These are phyloP conservation scores for Thuidium tamariscinum DNA, from an alignment of 225 moss, liverwort and hornwort species.

Conservation along the genomic window DNA sequence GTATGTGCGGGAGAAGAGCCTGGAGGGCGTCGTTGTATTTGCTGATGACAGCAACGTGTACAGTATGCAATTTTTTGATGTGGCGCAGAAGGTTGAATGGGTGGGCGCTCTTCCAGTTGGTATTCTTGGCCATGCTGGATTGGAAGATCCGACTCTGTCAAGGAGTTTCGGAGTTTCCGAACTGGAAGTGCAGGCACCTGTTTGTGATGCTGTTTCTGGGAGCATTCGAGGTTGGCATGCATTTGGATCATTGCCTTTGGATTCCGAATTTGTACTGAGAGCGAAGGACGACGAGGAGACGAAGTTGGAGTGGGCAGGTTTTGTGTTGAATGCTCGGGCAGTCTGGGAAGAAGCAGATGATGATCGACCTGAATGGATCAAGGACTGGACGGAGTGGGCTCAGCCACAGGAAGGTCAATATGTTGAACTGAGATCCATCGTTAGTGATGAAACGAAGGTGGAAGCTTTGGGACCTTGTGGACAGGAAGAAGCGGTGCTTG, in stretches of 20 bases:
- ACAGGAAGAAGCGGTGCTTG: constrained; percentile 25
- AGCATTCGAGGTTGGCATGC: constrained; percentile 66
- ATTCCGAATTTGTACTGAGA: neutral
- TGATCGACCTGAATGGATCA: constrained; percentile 58
- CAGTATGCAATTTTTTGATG: constrained; percentile 65
- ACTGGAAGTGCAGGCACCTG: constrained; percentile 60
- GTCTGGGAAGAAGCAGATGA: constrained; percentile 33
- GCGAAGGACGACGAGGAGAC: neutral
- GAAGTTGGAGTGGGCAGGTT: constrained; percentile 78
- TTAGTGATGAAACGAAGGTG: constrained; percentile 49
- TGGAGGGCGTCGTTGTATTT: constrained; percentile 79
- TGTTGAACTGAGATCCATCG: constrained; percentile 37
- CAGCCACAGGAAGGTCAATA: neutral
- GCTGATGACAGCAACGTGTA: constrained; percentile 89
- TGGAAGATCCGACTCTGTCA: constrained; percentile 3
- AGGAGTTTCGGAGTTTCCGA: neutral
- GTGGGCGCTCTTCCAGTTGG: constrained; percentile 70
- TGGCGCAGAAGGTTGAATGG: constrained; percentile 68
- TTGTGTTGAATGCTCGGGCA: constrained; percentile 66
- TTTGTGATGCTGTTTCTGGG: constrained; percentile 42
- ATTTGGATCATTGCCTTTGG: constrained; percentile 17
- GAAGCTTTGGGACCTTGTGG: constrained; percentile 73
- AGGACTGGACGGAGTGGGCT: constrained; percentile 65
- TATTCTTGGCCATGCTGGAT: constrained; percentile 57
- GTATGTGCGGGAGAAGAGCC: constrained; percentile 47